phyloP scores from a whole-genome alignment of 331 rosid genomes.

The Spiraea crenata region DNA sequence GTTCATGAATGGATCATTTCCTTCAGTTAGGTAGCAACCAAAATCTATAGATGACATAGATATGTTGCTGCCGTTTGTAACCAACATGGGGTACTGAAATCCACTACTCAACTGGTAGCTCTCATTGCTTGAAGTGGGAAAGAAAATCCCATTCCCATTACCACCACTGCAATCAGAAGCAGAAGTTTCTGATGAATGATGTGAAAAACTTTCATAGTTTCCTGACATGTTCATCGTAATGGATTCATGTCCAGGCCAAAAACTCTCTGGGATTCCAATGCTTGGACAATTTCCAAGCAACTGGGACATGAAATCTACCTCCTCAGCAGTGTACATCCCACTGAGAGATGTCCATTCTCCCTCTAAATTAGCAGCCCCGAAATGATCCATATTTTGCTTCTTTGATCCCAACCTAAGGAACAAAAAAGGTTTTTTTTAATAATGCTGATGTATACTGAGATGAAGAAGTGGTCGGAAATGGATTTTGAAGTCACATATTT shows the following conservation, averaged over 20 bases:
- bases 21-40: slow-evolving; percentile 22
- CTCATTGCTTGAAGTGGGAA: slow-evolving; percentile 16
- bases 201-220: slow-evolving; percentile 32
- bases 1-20: slow-evolving; percentile 30
- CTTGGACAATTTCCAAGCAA: slow-evolving; percentile 41
- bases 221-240: slow-evolving; percentile 31
- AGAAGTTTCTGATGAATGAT: slow-evolving; percentile 39
- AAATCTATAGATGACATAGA: slow-evolving; percentile 31
- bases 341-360: slow-evolving; percentile 78
- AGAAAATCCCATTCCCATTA: slow-evolving; percentile 10
- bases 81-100: slow-evolving; percentile 17
- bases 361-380: slow-evolving; percentile 41
- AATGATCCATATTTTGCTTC: slow-evolving; percentile 45
- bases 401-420: not conserved
- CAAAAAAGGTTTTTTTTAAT: slow-evolving; percentile 1
- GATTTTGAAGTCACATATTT: slow-evolving; percentile 27
- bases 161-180: slow-evolving; percentile 35
- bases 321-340: slow-evolving; percentile 59
- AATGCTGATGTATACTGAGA: no score
- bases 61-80: slow-evolving; percentile 26
- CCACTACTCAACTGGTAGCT: slow-evolving; percentile 28
- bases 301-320: slow-evolving; percentile 66
- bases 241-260: slow-evolving; percentile 44
- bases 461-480: slow-evolving; percentile 22
- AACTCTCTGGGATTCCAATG: slow-evolving; percentile 34